Evolutionary conservation across 2,329 filamentous ascomycete species (phyloP).

Genomic region (Knoxdaviesia capensis): DNA sequence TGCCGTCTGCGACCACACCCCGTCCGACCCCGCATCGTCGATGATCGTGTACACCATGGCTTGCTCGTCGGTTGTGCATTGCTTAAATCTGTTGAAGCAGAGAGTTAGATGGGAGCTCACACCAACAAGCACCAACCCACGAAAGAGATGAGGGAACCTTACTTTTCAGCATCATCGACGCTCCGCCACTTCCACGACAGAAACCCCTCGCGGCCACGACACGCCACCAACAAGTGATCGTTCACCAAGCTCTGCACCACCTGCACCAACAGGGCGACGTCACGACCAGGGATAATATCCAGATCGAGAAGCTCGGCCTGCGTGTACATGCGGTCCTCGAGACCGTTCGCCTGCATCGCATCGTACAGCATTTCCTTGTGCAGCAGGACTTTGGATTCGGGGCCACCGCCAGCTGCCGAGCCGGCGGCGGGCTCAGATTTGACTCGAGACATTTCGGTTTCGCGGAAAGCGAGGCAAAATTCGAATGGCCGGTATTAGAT

Average conservation of each 20-base stretch:
- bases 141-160: slow-evolving; percentile 7
- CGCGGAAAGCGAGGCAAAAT: no score
- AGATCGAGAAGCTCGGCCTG: slow-evolving; percentile 38
- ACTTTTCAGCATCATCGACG: slow-evolving; percentile 42
- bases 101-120: not conserved
- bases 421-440: slow-evolving; percentile 1
- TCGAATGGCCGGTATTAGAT: no score
- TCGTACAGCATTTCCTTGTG: slow-evolving; percentile 38
- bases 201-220: slow-evolving; percentile 18
- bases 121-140: not conserved
- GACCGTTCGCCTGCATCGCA: slow-evolving; percentile 27
- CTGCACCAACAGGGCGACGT: slow-evolving; percentile 30
- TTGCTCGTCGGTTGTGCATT: slow-evolving; percentile 49
- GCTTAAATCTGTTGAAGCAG: slow-evolving; percentile 27
- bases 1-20: slow-evolving; percentile 80
- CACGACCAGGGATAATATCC: slow-evolving; percentile 34
- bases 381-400: slow-evolving; percentile 22
- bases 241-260: slow-evolving; percentile 37
- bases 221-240: slow-evolving; percentile 36
- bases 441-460: slow-evolving; percentile 2
- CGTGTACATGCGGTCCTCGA: slow-evolving; percentile 28
- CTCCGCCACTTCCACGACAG: slow-evolving; percentile 38
- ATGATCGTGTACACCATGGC: slow-evolving; percentile 75
- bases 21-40: slow-evolving; percentile 65
- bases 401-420: slow-evolving; percentile 4